These are phyloP conservation scores for Botrytis tulipae DNA, from an alignment of 2,329 filamentous ascomycete genomes.

Conservation along the genomic window DNA sequence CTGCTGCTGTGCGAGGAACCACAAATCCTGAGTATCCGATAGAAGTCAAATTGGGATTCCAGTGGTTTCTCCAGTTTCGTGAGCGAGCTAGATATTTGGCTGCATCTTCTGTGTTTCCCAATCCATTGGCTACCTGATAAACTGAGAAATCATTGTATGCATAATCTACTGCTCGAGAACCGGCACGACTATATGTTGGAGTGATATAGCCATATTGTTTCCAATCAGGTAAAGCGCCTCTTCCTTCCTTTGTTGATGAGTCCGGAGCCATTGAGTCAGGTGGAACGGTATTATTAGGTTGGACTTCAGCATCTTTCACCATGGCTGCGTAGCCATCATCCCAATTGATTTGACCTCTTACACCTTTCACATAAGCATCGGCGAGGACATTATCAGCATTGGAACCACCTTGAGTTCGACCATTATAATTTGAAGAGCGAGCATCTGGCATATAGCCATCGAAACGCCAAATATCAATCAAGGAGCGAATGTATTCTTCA, in stretches of 20 bases:
- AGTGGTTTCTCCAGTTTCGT: constrained; percentile 70
- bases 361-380: constrained; percentile 69
- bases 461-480: constrained; percentile 66
- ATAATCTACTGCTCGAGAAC: constrained; percentile 66
- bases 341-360: constrained; percentile 62
- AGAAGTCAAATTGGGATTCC: constrained; percentile 57
- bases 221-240: constrained; percentile 70
- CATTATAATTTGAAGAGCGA: constrained; percentile 67
- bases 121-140: constrained; percentile 55
- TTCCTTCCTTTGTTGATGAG: constrained; percentile 64
- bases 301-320: constrained; percentile 64
- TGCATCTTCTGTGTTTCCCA: constrained; percentile 38
- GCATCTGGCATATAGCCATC: constrained; percentile 65
- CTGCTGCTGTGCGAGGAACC: constrained; percentile 53
- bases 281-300: constrained; percentile 58
- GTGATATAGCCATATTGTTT: constrained; percentile 63
- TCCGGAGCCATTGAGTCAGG: constrained; percentile 52
- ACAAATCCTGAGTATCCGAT: constrained; percentile 67
- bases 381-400: constrained; percentile 72
- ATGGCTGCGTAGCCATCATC: constrained; percentile 59
- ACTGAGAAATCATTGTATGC: constrained; percentile 66
- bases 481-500: constrained; percentile 63
- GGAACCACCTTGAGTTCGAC: constrained; percentile 65
- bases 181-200: constrained; percentile 57
- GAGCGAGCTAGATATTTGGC: constrained; percentile 38